Evolutionary conservation across 805 yeast genomes (phyloP).

Genomic region (Starmerella lactis-condensi): DNA sequence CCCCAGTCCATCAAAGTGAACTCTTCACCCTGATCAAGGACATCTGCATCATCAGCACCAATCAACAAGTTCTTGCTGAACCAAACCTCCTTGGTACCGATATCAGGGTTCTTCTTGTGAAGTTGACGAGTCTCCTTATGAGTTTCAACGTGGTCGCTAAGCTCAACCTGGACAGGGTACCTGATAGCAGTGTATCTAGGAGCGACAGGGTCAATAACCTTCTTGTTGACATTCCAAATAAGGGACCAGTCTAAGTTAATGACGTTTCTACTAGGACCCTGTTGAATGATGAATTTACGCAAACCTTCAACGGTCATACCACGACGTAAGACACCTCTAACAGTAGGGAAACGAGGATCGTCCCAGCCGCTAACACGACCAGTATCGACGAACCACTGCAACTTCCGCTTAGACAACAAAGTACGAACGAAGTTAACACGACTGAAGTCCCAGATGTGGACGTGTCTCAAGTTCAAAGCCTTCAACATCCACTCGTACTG

Average conservation of each 20-base stretch:
- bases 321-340: slow-evolving; percentile 97
- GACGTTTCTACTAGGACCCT: slow-evolving; percentile 96
- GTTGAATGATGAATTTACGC: slow-evolving; percentile 77
- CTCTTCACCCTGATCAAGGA: slow-evolving; percentile 71
- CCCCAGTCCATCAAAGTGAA: slow-evolving; percentile 99
- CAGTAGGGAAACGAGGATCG: slow-evolving; percentile 99
- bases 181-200: slow-evolving; percentile 78
- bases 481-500: slow-evolving; percentile 94
- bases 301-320: slow-evolving; percentile 99
- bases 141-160: slow-evolving; percentile 46
- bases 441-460: slow-evolving; percentile 94
- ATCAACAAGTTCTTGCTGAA: slow-evolving; percentile 45
- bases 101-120: slow-evolving; percentile 86
- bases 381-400: slow-evolving; percentile 98
- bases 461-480: slow-evolving; percentile 68
- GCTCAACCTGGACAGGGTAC: slow-evolving; percentile 50
- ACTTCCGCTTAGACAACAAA: slow-evolving; percentile 83
- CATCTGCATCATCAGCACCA: slow-evolving; percentile 71
- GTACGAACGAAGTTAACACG: slow-evolving; percentile 95
- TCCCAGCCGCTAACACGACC: slow-evolving; percentile 84
- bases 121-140: slow-evolving; percentile 65
- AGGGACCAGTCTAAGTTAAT: slow-evolving; percentile 93
- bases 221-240: slow-evolving; percentile 95
- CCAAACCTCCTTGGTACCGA: slow-evolving; percentile 67
- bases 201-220: slow-evolving; percentile 89